Conservation (phyloP, 208 protist genomes). For the Leishmania tropica region DNA sequence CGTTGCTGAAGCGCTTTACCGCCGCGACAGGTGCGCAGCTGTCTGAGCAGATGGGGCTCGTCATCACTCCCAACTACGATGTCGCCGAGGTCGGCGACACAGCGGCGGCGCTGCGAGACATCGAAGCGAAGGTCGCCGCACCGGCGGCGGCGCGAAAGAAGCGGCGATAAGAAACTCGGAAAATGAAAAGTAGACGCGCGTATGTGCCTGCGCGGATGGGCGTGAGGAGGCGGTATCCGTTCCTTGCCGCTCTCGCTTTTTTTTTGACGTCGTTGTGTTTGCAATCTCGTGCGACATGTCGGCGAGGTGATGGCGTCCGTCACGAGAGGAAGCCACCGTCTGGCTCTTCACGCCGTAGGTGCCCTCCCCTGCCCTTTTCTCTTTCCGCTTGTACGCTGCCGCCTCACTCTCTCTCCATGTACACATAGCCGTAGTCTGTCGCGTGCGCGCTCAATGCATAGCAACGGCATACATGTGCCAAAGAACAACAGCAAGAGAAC, state of each 20-base stretch:
- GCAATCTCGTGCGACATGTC: not conserved
- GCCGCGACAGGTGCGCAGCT: constrained; percentile 39
- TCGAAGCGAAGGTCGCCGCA: constrained; percentile 17
- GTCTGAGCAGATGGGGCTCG: constrained; percentile 47
- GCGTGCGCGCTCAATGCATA: no score
- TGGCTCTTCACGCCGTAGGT: not conserved
- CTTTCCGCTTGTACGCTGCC: no score
- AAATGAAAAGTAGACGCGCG: not conserved
- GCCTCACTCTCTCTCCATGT: no score
- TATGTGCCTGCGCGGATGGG: not conserved
- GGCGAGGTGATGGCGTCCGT: not conserved
- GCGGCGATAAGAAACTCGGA: not conserved
- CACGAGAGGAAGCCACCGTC: not conserved
- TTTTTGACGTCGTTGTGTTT: not conserved
- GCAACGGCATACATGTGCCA: no score
- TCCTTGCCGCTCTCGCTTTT: not conserved
- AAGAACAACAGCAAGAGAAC: no score
- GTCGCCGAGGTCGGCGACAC: constrained; percentile 41
- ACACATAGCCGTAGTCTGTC: no score
- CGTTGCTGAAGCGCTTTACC: constrained; percentile 43
- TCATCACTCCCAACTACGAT: constrained; percentile 55
- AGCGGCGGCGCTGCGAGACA: constrained; percentile 33
- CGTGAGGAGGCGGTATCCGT: not conserved
- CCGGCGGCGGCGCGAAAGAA: not conserved
- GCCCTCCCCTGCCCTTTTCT: not conserved